Percentiles rank a stretch among this genome's conserved stretches.
Conservation (phyloP, 768 basidiomycete genomes). For the Lentinus brumalis region DNA sequence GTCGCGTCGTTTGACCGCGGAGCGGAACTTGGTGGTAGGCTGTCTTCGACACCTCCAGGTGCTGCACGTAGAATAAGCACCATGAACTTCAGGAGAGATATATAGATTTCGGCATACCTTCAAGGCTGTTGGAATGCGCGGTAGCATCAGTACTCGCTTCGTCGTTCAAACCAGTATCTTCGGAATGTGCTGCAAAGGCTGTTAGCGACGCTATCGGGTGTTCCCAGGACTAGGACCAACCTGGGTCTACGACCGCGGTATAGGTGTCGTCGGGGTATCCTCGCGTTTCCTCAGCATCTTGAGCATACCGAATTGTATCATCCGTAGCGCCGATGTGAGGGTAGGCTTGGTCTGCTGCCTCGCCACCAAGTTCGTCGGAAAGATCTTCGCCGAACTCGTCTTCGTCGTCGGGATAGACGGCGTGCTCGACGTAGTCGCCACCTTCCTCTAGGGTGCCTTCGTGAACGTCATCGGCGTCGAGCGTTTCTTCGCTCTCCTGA, state of each 20-base stretch:
- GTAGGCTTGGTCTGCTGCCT: conserved; percentile 53
- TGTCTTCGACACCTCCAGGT: neutral
- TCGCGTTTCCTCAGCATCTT: neutral
- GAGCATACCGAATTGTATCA: neutral
- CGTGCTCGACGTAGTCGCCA: conserved; percentile 36
- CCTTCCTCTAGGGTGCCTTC: conserved; percentile 33
- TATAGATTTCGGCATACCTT: neutral
- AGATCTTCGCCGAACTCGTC: conserved; percentile 39
- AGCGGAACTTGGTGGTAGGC: neutral
- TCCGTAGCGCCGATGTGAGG: conserved; percentile 22
- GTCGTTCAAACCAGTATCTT: neutral
- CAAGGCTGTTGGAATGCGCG: neutral
- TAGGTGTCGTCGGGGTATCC: neutral
- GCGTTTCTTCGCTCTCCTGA: conserved; percentile 8
- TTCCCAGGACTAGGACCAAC: neutral
- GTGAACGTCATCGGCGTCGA: conserved; percentile 36
- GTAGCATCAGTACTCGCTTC: neutral
- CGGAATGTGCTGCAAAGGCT: neutral
- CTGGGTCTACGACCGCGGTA: neutral
- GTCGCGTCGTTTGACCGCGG: no score
- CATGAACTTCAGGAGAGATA: neutral
- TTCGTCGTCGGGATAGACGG: conserved; percentile 37
- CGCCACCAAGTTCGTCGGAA: conserved; percentile 32
- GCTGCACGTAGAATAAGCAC: neutral
- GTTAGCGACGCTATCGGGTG: neutral